Base-by-base conservation (phyloP, 495 filamentous ascomycete species). In the Hypoxylon intermedium region DNA sequence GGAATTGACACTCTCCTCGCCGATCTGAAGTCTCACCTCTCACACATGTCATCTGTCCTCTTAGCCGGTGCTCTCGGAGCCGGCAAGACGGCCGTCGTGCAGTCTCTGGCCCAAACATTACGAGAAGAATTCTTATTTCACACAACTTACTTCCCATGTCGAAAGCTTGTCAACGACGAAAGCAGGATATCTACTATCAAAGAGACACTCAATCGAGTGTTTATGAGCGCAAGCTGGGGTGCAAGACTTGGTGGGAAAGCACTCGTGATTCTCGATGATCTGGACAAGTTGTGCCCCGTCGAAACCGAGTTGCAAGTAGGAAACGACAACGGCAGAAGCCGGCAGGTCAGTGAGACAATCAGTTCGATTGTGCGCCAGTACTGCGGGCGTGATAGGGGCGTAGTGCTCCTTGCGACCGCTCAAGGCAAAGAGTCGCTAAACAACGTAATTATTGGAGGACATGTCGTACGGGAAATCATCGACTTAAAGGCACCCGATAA, bases 301-400 rank as follows among this genome's bases (percentile, higher is more conserved):
- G 94, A 98, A 74, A 96, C 91, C 0, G 94, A 98, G 70, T 77
- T 97, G 21, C 89, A 96, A 74, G 91, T 95, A 6, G 92, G 91
- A 49, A 89, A 87, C 36, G 92, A 98, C 63, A 97, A 97, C 62
- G 89, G 87, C 15, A 87, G 95, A 23, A 97, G 92, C 63, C 83
- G 91, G 2, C 95, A 97, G 60, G 86, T 96, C 55, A 96, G 93
- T 70, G 94, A 98, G 69, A 81, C 91, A 2, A 80, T 98, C 16
- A 91, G 92, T 67, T 84, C 88, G 2, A 86, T 93, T 65, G 89
- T 90, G 0, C 84, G 86, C 51, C 89, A 96, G 62, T 93, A 89
- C 65, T 96, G 92, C 59, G 75, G 71, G 3, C 63, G 71, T 34
- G 87, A 90, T 37, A 92, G 86, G 54, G 87, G 88, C 2, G 89